Evolutionary conservation across 805 yeast species (phyloP).

Genomic region (Tetrapisispora iriomotensis): DNA sequence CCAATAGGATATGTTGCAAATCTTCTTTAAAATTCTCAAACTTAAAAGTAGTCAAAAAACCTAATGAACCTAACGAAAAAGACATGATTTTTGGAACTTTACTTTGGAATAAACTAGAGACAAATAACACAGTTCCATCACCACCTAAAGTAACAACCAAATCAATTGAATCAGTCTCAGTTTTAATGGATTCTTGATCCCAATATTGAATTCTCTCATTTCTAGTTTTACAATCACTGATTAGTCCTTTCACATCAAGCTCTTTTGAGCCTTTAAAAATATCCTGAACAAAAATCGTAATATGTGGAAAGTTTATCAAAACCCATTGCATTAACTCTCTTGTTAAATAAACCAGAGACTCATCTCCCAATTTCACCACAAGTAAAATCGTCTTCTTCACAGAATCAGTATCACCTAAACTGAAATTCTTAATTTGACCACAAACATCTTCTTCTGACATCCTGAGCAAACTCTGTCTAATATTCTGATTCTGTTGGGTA

Average conservation of each 20-base stretch:
- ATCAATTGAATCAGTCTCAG: slow-evolving; percentile 41
- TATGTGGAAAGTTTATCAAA: slow-evolving; percentile 30
- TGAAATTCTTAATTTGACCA: background rate
- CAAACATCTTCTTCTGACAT: background rate
- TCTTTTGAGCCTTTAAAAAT: slow-evolving; percentile 49
- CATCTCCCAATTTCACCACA: slow-evolving; percentile 44
- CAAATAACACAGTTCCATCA: slow-evolving; percentile 87
- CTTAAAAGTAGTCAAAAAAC: slow-evolving; percentile 78
- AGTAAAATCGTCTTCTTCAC: background rate
- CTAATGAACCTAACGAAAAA: slow-evolving; percentile 80
- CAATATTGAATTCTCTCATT: slow-evolving; percentile 47
- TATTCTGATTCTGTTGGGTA: no score
- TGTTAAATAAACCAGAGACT: slow-evolving; percentile 59
- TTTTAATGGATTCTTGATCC: slow-evolving; percentile 46
- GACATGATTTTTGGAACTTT: slow-evolving; percentile 85
- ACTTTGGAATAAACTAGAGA: slow-evolving; percentile 72
- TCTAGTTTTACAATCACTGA: slow-evolving; percentile 35
- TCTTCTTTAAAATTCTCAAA: slow-evolving; percentile 59
- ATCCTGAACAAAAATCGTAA: slow-evolving; percentile 62
- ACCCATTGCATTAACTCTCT: slow-evolving; percentile 73
- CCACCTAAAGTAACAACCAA: slow-evolving; percentile 86
- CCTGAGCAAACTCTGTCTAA: no score
- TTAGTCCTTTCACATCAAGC: slow-evolving; percentile 48
- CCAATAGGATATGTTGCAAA: slow-evolving; percentile 47
- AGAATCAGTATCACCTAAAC: background rate